phyloP scores from a whole-genome alignment of 257 asterid genomes.

The Ophiorrhiza pumila region DNA sequence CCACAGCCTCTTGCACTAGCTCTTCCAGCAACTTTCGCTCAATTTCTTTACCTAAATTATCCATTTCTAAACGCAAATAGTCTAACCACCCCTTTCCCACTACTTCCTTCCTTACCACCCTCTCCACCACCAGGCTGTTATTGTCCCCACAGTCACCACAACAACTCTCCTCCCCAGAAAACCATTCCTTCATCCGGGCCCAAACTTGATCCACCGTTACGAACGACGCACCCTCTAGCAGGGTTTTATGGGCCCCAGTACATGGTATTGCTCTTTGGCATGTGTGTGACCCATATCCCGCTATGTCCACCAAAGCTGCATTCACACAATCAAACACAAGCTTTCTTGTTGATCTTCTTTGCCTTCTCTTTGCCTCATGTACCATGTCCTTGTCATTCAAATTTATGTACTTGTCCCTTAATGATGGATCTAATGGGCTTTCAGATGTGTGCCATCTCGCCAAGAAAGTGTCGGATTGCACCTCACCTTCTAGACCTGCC shows the following conservation, averaged over 20 bases:
- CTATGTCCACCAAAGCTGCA: conserved; percentile 53
- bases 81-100: conserved; percentile 68
- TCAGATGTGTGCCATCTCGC: conserved; percentile 73
- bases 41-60: conserved; percentile 53
- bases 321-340: conserved; percentile 83
- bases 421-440: conserved; percentile 77
- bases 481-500: conserved; percentile 59
- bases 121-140: conserved; percentile 51
- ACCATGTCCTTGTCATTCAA: conserved; percentile 43
- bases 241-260: conserved; percentile 24
- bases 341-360: conserved; percentile 68
- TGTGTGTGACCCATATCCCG: conserved; percentile 42
- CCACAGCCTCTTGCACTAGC: conserved; percentile 58
- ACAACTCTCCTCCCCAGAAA: conserved; percentile 38
- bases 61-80: conserved; percentile 48
- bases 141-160: conserved; percentile 43
- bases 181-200: conserved; percentile 62
- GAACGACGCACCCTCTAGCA: conserved; percentile 16
- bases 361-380: conserved; percentile 72
- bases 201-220: conserved; percentile 58
- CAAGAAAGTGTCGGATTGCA: conserved; percentile 36
- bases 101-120: conserved; percentile 67
- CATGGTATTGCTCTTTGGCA: conserved; percentile 39
- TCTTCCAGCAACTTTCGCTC: conserved; percentile 70
- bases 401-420: conserved; percentile 64